Evolutionary conservation across 345 rosid genomes (phyloP).

Genomic region (Rhodamnia rubescens): DNA sequence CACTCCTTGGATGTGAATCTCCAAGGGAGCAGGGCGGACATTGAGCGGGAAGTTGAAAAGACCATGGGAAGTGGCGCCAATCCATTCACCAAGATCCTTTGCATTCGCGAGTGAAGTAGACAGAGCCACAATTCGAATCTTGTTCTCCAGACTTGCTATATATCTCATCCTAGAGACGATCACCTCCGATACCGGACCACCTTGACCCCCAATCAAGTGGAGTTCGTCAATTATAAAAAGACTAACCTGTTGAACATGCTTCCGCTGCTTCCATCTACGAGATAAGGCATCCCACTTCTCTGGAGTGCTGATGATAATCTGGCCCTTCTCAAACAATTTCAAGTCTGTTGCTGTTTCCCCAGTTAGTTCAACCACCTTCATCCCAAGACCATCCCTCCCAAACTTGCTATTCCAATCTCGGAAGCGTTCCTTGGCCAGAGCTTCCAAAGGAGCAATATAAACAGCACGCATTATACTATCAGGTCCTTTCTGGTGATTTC

Average conservation of each 20-base stretch:
- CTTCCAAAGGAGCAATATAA: conserved; percentile 84
- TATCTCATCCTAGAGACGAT: conserved; percentile 94
- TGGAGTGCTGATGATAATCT: conserved; percentile 78
- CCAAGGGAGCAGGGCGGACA: conserved; percentile 89
- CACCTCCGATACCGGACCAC: conserved; percentile 87
- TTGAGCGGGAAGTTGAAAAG: conserved; percentile 88
- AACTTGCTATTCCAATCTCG: conserved; percentile 79
- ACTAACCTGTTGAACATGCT: conserved; percentile 81
- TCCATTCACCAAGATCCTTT: conserved; percentile 96
- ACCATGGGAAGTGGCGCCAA: conserved; percentile 84
- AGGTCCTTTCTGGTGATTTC: conserved; percentile 80
- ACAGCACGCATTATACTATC: conserved; percentile 62
- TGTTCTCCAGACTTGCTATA: conserved; percentile 76
- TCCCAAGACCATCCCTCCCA: conserved; percentile 60
- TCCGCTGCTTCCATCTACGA: conserved; percentile 88
- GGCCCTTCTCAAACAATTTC: conserved; percentile 79
- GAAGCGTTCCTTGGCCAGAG: conserved; percentile 73
- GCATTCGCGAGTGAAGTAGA: conserved; percentile 98
- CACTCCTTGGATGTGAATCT: conserved; percentile 87
- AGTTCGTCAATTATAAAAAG: conserved; percentile 90
- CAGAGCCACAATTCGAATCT: conserved; percentile 79
- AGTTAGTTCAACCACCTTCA: conserved; percentile 73
- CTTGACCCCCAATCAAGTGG: conserved; percentile 89
- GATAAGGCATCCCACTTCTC: conserved; percentile 99
- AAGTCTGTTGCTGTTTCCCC: conserved; percentile 71